Evolutionary conservation across 768 basidiomycete genomes (phyloP), one percentile per base, ranked within the genome.

Genomic region (Multifurca ochricompacta): DNA sequence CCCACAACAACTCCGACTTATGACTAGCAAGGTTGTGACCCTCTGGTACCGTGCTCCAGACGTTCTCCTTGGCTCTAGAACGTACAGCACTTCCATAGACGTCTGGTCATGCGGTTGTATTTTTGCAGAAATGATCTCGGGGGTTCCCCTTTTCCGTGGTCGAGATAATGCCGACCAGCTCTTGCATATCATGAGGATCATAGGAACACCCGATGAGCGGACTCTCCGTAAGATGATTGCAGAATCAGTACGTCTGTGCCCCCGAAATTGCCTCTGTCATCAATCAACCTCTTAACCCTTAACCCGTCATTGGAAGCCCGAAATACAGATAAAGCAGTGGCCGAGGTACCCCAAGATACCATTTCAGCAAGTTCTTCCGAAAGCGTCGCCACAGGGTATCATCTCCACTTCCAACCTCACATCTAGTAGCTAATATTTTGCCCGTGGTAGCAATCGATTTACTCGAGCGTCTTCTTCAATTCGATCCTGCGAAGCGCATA

Each of bases 31-130:
- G 90, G 96, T 99, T 53, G 96, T 98, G 19, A 99, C 96, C 27
- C 71, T 98, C 13, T 99, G 96, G 96, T 99, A 99, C 68, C 85
- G 96, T 50, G 94, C 96, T 1, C 96, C 96, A 0, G 96, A 99
- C 66, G 96, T 99, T 39, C 80, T 99, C 23, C 81, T 99, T 59
- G 96, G 96, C 48, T 95, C 92, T 19, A 79, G 96, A 55, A 98
- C 95, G 18, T 99, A 99, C 68, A 94, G 87, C 72, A 98, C 96
- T 3, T 92, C 90, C 28, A 98, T 99, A 63, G 96, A 99, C 68
- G 88, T 98, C 46, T 99, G 96, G 96, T 93, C 91, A 13, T 95
- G 92, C 53, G 96, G 96, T 9, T 98, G 96, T 68, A 99, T 99
- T 66, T 96, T 99, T 67, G 95, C 96, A 18, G 96, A 99, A 71